A percentile compares a stretch with the other conserved stretches of the same genome.
phyloP scores from a whole-genome alignment of 116 monocot genomes.

The Thalassia testudinum region DNA sequence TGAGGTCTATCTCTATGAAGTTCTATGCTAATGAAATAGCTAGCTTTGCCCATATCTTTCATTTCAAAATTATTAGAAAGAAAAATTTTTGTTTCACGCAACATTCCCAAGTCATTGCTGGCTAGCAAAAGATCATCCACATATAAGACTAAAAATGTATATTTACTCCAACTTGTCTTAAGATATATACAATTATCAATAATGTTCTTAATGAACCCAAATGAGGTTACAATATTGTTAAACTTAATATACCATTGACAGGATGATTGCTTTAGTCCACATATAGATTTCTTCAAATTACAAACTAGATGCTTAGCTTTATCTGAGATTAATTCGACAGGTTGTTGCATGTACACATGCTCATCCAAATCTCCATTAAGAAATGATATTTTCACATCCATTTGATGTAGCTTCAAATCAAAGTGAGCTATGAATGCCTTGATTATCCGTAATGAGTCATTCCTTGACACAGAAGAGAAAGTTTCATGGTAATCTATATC shows the following conservation, averaged over 20 bases:
- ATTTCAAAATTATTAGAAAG: conserved; percentile 12
- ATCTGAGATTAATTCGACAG: background rate
- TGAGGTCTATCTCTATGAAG: conserved; percentile 1
- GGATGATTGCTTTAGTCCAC: conserved; percentile 4
- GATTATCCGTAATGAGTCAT: conserved; percentile 3
- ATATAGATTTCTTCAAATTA: conserved; percentile 9
- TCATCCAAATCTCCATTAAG: conserved; percentile 9
- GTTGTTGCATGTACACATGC: background rate
- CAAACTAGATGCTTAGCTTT: conserved; percentile 1
- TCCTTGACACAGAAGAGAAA: conserved; percentile 2
- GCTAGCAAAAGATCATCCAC: conserved; percentile 8
- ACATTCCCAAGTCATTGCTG: background rate
- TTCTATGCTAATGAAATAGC: conserved; percentile 4
- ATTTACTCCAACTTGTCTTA: conserved; percentile 7
- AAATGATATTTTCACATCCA: conserved; percentile 10
- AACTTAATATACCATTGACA: conserved; percentile 6
- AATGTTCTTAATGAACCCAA: conserved; percentile 1
- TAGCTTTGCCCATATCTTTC: conserved; percentile 3
- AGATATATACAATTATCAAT: conserved; percentile 7
- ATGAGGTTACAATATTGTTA: conserved; percentile 1
- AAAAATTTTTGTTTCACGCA: conserved; percentile 7
- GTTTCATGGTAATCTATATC: conserved; percentile 6
- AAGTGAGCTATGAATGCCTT: background rate
- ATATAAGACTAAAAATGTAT: conserved; percentile 7
- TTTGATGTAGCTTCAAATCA: conserved; percentile 4